These are phyloP conservation scores for Apophysomyces sp. DNA, from an alignment of 371 early-diverging fungal genomes.

Conservation along the genomic window DNA sequence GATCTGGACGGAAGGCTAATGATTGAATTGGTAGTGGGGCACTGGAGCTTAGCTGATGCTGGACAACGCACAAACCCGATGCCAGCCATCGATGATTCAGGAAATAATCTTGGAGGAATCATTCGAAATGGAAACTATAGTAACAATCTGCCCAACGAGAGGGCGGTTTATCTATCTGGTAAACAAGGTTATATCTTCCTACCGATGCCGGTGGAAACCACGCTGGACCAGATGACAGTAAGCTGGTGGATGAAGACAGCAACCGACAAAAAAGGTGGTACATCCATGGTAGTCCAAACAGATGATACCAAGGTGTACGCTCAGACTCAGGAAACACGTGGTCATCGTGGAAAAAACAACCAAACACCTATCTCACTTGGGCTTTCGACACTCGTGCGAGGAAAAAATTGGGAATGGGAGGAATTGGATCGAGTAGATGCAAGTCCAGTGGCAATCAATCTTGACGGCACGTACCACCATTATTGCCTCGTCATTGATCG, in stretches of 20 bases:
- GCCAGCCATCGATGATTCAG: slow-evolving; percentile 36
- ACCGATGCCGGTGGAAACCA: slow-evolving; percentile 27
- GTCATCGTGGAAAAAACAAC: not conserved
- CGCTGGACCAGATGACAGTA: slow-evolving; percentile 27
- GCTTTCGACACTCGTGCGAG: slow-evolving; percentile 22
- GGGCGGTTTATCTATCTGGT: slow-evolving; percentile 30
- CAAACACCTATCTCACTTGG: slow-evolving; percentile 17
- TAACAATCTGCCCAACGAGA: not conserved
- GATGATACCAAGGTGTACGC: slow-evolving; percentile 37
- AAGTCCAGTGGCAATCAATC: slow-evolving; percentile 25
- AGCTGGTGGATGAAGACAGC: slow-evolving; percentile 49
- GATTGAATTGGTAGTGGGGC: slow-evolving; percentile 20
- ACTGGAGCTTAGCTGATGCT: slow-evolving; percentile 33
- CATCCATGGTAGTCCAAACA: slow-evolving; percentile 41
- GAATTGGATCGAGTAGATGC: slow-evolving; percentile 17
- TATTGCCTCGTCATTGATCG: slow-evolving; percentile 31
- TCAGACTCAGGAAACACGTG: slow-evolving; percentile 15
- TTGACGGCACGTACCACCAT: slow-evolving; percentile 35
- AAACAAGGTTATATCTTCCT: slow-evolving; percentile 39
- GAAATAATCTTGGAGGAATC: slow-evolving; percentile 33
- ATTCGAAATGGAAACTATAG: slow-evolving; percentile 27
- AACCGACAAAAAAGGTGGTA: slow-evolving; percentile 18
- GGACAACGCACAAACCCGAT: slow-evolving; percentile 17
- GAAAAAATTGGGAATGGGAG: slow-evolving; percentile 27
- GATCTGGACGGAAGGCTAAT: no score